Evolutionary conservation across 2,329 filamentous ascomycete species (phyloP).

Genomic region (Aspergillus niger): DNA sequence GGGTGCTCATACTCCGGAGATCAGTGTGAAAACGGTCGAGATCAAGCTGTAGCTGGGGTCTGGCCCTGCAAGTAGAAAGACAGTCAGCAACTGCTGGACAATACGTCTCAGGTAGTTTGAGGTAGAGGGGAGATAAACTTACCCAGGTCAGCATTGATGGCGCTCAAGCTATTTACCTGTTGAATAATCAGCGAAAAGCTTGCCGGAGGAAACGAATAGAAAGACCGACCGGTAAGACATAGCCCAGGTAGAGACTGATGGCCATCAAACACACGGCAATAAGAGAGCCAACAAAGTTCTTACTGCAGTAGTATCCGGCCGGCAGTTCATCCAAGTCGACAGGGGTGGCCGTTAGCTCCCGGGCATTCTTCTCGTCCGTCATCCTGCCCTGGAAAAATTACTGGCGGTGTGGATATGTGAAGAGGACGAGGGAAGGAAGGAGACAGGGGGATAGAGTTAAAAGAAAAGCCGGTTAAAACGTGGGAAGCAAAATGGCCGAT

Average conservation of each 20-base stretch:
- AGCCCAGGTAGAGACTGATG: constrained; percentile 27
- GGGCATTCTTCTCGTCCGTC: not conserved
- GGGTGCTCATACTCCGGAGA: not conserved
- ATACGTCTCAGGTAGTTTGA: not conserved
- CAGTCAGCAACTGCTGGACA: not conserved
- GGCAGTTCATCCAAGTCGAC: constrained; percentile 1
- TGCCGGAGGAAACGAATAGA: not conserved
- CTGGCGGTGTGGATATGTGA: not conserved
- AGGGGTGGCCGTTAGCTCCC: not conserved
- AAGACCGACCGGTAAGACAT: constrained; percentile 17
- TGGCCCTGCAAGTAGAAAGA: constrained; percentile 18
- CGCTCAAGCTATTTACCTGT: constrained; percentile 22
- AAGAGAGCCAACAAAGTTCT: constrained; percentile 6
- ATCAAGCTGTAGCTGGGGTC: constrained; percentile 32
- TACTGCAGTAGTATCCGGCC: constrained; percentile 2
- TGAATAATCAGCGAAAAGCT: not conserved
- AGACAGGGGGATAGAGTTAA: not conserved
- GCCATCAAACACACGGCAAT: constrained; percentile 6
- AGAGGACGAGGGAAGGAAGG: not conserved
- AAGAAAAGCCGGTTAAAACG: not conserved
- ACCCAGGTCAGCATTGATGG: constrained; percentile 32
- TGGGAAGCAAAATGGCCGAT: not conserved
- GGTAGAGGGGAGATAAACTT: not conserved
- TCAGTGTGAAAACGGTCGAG: constrained; percentile 31
- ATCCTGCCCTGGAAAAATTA: not conserved